A percentile compares a stretch with the other conserved stretches of the same genome.
Conservation (phyloP, 768 basidiomycete species). For the Crassisporium funariophilum region DNA sequence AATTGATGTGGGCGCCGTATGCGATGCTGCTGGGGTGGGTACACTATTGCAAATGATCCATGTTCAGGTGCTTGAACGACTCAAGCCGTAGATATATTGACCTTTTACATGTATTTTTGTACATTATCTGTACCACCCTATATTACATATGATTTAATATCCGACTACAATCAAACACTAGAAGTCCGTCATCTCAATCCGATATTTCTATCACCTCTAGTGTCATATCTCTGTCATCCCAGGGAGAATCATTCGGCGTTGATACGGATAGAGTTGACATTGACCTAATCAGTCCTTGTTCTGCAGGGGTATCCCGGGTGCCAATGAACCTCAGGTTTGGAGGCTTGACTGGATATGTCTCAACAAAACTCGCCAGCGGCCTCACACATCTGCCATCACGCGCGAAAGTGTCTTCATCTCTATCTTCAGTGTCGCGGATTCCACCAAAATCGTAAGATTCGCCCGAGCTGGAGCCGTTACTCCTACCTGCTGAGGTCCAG, state of each 20-base stretch:
- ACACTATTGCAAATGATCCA: slow-evolving; percentile 54
- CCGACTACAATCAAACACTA: background rate
- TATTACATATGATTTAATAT: background rate
- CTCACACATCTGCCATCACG: no score
- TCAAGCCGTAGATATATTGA: slow-evolving; percentile 14
- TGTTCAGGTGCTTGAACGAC: slow-evolving; percentile 39
- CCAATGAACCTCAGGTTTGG: background rate
- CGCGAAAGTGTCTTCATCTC: slow-evolving; percentile 6
- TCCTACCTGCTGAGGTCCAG: no score
- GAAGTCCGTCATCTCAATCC: slow-evolving; percentile 14
- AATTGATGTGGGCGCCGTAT: slow-evolving; percentile 66
- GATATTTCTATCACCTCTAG: slow-evolving; percentile 23
- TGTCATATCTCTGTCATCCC: background rate
- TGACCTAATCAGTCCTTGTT: slow-evolving; percentile 4
- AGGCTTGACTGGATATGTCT: background rate
- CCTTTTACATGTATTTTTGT: background rate
- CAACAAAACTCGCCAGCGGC: no score
- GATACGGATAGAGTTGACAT: slow-evolving; percentile 9
- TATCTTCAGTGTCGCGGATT: slow-evolving; percentile 11
- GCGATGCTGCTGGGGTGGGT: slow-evolving; percentile 49
- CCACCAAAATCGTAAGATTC: slow-evolving; percentile 26
- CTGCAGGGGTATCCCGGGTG: background rate
- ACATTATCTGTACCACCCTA: background rate
- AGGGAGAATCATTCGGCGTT: slow-evolving; percentile 1
- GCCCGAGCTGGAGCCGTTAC: slow-evolving; percentile 16